phyloP scores from a whole-genome alignment of 176 grass and related monocot genomes.

The Ensete glaucum region DNA sequence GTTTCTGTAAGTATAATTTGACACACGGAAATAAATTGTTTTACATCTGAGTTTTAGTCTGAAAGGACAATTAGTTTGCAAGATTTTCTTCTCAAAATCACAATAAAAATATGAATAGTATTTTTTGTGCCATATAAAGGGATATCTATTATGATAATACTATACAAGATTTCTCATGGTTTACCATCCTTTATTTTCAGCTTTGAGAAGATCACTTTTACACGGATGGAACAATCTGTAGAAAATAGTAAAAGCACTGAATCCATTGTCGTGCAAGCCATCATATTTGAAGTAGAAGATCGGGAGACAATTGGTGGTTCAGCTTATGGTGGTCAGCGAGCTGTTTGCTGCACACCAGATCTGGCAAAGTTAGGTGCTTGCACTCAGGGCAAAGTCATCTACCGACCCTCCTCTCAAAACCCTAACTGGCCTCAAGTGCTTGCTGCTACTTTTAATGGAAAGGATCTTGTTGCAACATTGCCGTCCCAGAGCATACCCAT shows the following conservation, averaged over 20 bases:
- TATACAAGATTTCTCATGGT: background rate
- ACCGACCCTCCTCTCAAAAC: constrained; percentile 53
- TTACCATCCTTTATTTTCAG: constrained; percentile 25
- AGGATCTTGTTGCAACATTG: constrained; percentile 54
- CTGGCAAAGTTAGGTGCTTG: constrained; percentile 89
- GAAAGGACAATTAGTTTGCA: too few species aligned
- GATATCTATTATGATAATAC: too few species aligned
- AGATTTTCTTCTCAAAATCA: too few species aligned
- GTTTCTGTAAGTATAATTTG: too few species aligned
- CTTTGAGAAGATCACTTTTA: constrained; percentile 90
- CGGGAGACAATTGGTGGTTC: constrained; percentile 89
- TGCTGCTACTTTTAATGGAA: constrained; percentile 71
- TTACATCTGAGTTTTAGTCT: too few species aligned
- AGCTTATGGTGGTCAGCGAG: constrained; percentile 89
- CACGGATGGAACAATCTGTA: constrained; percentile 40
- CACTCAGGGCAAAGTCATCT: constrained; percentile 70
- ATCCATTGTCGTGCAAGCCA: constrained; percentile 66
- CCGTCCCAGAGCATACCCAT: constrained; percentile 60
- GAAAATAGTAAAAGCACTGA: constrained; percentile 39
- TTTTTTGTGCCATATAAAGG: background rate
- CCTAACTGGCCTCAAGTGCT: constrained; percentile 74
- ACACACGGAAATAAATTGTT: too few species aligned
- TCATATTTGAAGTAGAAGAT: constrained; percentile 94
- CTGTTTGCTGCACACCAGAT: constrained; percentile 91
- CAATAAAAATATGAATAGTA: too few species aligned